Conservation (phyloP, 2,329 filamentous ascomycete species). For the Penicillium sp. region DNA sequence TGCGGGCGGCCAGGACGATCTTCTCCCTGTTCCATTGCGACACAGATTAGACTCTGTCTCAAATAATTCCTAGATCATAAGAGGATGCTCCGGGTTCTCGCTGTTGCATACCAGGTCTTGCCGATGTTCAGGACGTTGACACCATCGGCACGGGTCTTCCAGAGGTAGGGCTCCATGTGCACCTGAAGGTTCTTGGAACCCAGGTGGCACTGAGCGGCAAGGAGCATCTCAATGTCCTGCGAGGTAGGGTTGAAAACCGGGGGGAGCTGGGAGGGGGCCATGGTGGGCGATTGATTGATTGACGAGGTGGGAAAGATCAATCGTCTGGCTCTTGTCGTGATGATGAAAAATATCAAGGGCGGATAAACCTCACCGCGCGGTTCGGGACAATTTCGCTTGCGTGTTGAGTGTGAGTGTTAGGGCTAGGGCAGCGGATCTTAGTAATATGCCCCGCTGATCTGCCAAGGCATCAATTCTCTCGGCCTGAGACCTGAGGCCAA, state of each 20-base stretch:
- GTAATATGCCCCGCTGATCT: not conserved
- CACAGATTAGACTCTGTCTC: conserved; percentile 24
- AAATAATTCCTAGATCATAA: not conserved
- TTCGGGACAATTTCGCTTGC: conserved; percentile 44
- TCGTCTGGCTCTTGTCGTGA: conserved; percentile 51
- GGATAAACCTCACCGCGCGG: conserved; percentile 34
- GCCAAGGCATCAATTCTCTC: not conserved
- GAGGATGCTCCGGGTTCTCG: not conserved
- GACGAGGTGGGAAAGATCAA: conserved; percentile 48
- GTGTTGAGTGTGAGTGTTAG: conserved; percentile 43
- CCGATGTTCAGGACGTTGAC: conserved; percentile 99
- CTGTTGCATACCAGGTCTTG: conserved; percentile 90
- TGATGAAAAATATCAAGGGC: conserved; percentile 37
- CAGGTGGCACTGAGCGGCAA: conserved; percentile 94
- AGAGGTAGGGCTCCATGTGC: conserved; percentile 99
- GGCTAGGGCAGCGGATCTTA: conserved; percentile 35
- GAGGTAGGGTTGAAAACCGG: conserved; percentile 94
- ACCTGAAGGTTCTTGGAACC: conserved; percentile 99
- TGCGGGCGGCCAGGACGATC: conserved; percentile 97
- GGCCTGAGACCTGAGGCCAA: conserved; percentile 5
- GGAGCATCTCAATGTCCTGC: conserved; percentile 99
- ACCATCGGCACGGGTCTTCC: conserved; percentile 98
- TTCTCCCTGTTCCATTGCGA: conserved; percentile 76
- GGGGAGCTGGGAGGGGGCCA: conserved; percentile 94
- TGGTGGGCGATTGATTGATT: conserved; percentile 68